Evolutionary conservation across 352 stramenopile genomes (phyloP).

Genomic region (Thalassiosira mediterranea): DNA sequence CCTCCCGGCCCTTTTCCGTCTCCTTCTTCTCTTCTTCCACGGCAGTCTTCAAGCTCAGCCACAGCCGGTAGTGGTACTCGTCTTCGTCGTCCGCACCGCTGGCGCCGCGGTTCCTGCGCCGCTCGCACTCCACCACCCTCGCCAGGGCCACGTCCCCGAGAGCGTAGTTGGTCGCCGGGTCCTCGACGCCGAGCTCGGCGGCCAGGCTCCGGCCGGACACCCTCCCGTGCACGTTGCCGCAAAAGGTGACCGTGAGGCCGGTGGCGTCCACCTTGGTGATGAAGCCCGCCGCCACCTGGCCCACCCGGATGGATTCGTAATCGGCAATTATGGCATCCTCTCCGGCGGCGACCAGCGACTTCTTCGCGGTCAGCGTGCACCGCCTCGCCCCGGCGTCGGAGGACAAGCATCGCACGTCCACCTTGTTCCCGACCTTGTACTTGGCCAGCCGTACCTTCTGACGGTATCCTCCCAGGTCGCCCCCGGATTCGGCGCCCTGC

Average conservation of each 20-base stretch:
- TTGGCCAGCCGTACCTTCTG: constrained; percentile 71
- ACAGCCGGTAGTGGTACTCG: constrained; percentile 56
- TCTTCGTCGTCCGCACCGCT: constrained; percentile 31
- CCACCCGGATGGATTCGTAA: constrained; percentile 81
- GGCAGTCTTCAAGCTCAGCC: constrained; percentile 56
- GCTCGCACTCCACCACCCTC: constrained; percentile 50
- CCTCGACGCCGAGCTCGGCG: constrained; percentile 79
- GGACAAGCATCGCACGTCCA: constrained; percentile 76
- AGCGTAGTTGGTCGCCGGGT: constrained; percentile 73
- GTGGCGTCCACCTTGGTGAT: constrained; percentile 93
- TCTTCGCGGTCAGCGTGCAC: constrained; percentile 88
- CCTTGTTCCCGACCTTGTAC: constrained; percentile 71
- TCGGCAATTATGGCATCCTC: constrained; percentile 71
- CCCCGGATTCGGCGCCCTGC: constrained; percentile 31
- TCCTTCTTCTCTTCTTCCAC: constrained; percentile 22
- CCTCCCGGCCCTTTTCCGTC: constrained; percentile 16
- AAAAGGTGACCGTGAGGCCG: constrained; percentile 94
- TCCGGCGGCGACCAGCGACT: constrained; percentile 86
- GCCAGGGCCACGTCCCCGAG: constrained; percentile 77
- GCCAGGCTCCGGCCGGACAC: constrained; percentile 88
- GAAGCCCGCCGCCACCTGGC: constrained; percentile 88
- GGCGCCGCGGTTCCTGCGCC: constrained; percentile 37
- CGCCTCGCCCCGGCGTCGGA: constrained; percentile 59
- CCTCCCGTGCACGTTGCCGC: constrained; percentile 93
- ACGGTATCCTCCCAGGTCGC: constrained; percentile 61